Evolutionary conservation across 768 basidiomycete genomes (phyloP), one percentile per base, ranked within the genome.

Genomic region (Boletus coccyginus): DNA sequence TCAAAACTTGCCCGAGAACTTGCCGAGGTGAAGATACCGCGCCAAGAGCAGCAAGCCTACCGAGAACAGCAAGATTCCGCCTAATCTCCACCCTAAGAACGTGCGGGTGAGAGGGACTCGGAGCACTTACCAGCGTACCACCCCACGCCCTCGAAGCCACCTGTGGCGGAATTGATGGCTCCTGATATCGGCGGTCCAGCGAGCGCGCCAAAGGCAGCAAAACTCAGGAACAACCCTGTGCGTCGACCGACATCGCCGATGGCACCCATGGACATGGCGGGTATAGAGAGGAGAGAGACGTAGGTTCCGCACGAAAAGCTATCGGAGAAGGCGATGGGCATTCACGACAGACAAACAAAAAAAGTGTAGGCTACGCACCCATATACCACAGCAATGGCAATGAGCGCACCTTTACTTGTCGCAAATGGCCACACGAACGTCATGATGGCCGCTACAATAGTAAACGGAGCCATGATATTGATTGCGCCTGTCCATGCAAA

Each of bases 361-460:
- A 1, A 0, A 3, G 12, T 1, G 42, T 24, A 3, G n/a, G 42
- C 14, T 16, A 69, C 78, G 9, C 52, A 88, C 84, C 89, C 89
- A 61, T 90, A 91, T 11, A 86, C 58, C 9, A 88, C 63, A 0
- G 82, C 75, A 40, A 91, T 66, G 8, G 71, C 79, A 4, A 88
- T 75, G 31, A 85, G 73, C 0, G 76, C 72, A 0, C 67, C 73
- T 50, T 79, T 61, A 29, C 66, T 77, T 40, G 63, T 70, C 0
- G 79, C 79, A 65, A 82, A 86, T 1, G 90, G 91, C 92, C 91
- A 93, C 5, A 74, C 74, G 60, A 84, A 84, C 0, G 89, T 88
- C 43, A 86, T 63, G 31, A 83, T 68, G 0, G 79, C 86, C 0
- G 85, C 82, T 1, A 80, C 40, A 17, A 77, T 53, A 1, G 82